phyloP scores from a whole-genome alignment of 805 yeast species.

The Saccharomyces mikatae region DNA sequence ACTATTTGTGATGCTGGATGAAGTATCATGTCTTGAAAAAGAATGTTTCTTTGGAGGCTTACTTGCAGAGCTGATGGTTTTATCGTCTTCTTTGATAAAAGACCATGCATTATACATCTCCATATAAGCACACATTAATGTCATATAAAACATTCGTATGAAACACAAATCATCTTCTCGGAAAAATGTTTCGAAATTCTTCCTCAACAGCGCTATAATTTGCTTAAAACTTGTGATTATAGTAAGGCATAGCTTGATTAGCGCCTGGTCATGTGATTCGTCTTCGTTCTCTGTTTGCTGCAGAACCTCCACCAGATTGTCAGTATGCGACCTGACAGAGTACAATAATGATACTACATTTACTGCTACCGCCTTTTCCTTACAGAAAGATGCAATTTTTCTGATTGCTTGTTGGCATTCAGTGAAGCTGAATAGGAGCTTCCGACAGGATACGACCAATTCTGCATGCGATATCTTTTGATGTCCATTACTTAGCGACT shows the following conservation, averaged over 20 bases:
- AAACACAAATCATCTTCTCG: constrained; percentile 55
- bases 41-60: neutral
- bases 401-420: constrained; percentile 56
- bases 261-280: constrained; percentile 30
- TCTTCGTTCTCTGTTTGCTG: constrained; percentile 43
- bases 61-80: neutral
- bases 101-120: constrained; percentile 64
- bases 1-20: neutral
- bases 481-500: constrained; percentile 17
- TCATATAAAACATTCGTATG: constrained; percentile 53
- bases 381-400: constrained; percentile 49
- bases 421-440: constrained; percentile 52
- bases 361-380: constrained; percentile 45
- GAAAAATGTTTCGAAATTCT: constrained; percentile 42
- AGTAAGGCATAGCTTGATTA: constrained; percentile 32
- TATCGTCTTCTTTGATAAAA: constrained; percentile 16
- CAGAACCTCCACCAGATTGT: constrained; percentile 47
- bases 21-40: constrained; percentile 1
- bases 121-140: constrained; percentile 52
- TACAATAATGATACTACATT: constrained; percentile 46
- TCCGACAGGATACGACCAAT: constrained; percentile 39
- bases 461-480: constrained; percentile 27
- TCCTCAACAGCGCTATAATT: constrained; percentile 35
- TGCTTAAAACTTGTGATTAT: constrained; percentile 43
- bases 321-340: constrained; percentile 47